phyloP scores from a whole-genome alignment of 768 basidiomycete species.

The Scleroderma bovista region DNA sequence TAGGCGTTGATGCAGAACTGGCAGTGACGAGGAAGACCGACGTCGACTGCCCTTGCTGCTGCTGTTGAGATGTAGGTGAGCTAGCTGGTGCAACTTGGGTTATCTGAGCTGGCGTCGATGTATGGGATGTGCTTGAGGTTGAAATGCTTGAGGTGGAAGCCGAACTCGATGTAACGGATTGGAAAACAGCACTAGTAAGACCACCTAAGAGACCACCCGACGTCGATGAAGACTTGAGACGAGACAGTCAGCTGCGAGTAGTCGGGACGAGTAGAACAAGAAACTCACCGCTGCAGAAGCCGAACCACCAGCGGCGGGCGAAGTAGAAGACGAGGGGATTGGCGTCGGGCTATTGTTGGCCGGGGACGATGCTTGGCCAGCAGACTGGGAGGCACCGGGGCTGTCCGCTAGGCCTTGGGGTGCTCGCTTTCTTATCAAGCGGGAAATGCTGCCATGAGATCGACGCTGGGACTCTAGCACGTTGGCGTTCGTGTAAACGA shows the following conservation, averaged over 20 bases:
- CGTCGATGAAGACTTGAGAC: constrained; percentile 10
- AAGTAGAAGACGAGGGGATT: constrained; percentile 11
- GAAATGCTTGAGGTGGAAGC: constrained; percentile 12
- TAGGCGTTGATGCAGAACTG: constrained; percentile 13
- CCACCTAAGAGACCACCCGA: constrained; percentile 6
- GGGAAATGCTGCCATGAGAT: constrained; percentile 54
- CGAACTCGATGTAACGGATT: constrained; percentile 10
- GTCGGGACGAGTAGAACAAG: not conserved
- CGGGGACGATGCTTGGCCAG: constrained; percentile 6
- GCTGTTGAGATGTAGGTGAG: constrained; percentile 30
- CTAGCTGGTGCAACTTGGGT: constrained; percentile 7
- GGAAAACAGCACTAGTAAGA: constrained; percentile 8
- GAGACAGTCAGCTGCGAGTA: not conserved
- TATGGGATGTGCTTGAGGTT: constrained; percentile 9
- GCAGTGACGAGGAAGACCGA: constrained; percentile 40
- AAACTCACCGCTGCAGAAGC: constrained; percentile 11
- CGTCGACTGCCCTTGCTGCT: constrained; percentile 38
- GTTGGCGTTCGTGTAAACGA: constrained; percentile 42
- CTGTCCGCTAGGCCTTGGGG: constrained; percentile 16
- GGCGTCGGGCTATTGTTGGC: constrained; percentile 11
- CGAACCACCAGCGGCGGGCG: constrained; percentile 7
- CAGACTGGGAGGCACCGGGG: constrained; percentile 22
- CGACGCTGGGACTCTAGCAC: constrained; percentile 40
- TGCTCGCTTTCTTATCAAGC: constrained; percentile 64
- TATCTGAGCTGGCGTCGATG: constrained; percentile 4